Evolutionary conservation across 495 filamentous ascomycete genomes (phyloP).

Genomic region (Lentithecium fluviatile): DNA sequence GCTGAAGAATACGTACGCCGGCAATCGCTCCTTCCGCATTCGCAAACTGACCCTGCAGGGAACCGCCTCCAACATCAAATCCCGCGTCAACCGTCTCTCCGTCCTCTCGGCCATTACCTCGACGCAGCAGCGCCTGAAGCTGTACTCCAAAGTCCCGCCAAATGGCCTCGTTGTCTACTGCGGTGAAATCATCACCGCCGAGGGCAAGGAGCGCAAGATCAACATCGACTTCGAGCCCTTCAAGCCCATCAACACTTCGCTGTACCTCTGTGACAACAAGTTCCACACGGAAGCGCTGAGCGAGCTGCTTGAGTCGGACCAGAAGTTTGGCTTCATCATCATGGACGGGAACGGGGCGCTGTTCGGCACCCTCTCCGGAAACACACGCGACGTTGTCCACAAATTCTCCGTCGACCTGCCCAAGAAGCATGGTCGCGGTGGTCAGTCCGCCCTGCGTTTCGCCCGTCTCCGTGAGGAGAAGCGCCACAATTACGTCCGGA

Average conservation of each 20-base stretch:
- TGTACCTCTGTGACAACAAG: conserved; percentile 99
- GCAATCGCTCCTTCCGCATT: not conserved
- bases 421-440: conserved; percentile 99
- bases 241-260: conserved; percentile 98
- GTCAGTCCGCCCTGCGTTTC: conserved; percentile 98
- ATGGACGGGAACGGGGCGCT: conserved; percentile 99
- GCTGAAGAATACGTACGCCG: conserved; percentile 95
- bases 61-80: conserved; percentile 99
- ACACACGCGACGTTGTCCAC: conserved; percentile 94
- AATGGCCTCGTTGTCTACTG: conserved; percentile 98
- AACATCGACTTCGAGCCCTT: conserved; percentile 99
- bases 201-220: conserved; percentile 98
- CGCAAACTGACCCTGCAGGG: conserved; percentile 47
- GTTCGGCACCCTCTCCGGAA: conserved; percentile 93
- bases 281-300: conserved; percentile 97
- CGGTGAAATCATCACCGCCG: conserved; percentile 98
- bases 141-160: conserved; percentile 96
- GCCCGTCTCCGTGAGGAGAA: conserved; percentile 99
- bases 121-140: conserved; percentile 95
- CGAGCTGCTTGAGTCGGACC: conserved; percentile 94
- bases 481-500: conserved; percentile 98
- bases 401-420: conserved; percentile 96
- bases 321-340: conserved; percentile 98
- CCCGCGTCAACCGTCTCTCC: conserved; percentile 95
- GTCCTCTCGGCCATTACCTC: conserved; percentile 97